Conservation (phyloP, 1,284 basidiomycete genomes). For the Cryptococcus deneoformans region DNA sequence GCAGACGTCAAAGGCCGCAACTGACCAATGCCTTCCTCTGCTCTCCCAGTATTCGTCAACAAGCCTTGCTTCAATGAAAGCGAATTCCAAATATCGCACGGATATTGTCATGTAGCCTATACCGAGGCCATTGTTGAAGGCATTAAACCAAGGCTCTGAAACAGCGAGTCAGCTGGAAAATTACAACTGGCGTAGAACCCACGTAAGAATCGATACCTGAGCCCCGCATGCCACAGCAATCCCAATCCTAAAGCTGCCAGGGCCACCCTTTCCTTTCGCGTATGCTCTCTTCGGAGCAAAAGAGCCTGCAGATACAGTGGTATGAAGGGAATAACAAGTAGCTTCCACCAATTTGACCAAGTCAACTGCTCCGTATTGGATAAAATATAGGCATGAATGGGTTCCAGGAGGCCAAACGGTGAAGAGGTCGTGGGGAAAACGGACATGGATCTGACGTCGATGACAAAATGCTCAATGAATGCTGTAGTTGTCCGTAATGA, state of each 20-base stretch:
- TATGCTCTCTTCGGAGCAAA: constrained; percentile 24
- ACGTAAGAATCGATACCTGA: constrained; percentile 29
- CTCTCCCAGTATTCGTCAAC: constrained; percentile 32
- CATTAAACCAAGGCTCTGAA: constrained; percentile 30
- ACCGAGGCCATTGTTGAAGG: constrained; percentile 31
- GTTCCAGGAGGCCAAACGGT: constrained; percentile 27
- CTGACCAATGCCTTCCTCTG: constrained; percentile 17
- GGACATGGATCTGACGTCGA: background rate
- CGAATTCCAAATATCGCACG: constrained; percentile 36
- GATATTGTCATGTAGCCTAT: constrained; percentile 30
- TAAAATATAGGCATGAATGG: constrained; percentile 26
- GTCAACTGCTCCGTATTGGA: constrained; percentile 18
- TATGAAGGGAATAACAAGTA: constrained; percentile 20
- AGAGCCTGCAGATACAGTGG: constrained; percentile 28
- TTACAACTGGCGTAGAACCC: constrained; percentile 2
- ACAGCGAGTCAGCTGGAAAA: background rate
- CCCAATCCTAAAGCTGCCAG: constrained; percentile 19
- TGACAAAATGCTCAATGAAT: background rate
- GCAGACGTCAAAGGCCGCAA: constrained; percentile 29
- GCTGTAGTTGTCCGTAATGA: background rate
- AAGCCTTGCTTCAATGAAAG: constrained; percentile 22
- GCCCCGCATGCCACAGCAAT: constrained; percentile 19
- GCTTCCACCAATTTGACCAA: constrained; percentile 14
- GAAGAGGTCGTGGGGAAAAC: constrained; percentile 7
- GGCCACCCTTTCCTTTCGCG: constrained; percentile 19